These are phyloP conservation scores for Hippophae tibetana DNA, from an alignment of 306 rosid species.

Conservation along the genomic window DNA sequence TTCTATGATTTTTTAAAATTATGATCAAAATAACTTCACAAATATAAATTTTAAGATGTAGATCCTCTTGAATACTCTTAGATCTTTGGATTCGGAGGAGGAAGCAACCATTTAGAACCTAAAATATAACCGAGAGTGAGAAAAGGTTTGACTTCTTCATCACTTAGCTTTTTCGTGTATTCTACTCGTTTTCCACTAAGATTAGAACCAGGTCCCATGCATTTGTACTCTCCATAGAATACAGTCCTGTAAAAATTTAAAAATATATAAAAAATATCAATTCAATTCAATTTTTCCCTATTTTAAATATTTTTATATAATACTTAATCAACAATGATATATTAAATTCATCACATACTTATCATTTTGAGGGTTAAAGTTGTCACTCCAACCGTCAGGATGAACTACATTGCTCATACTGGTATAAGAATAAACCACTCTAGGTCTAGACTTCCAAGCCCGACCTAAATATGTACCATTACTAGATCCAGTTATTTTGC, in stretches of 20 bases:
- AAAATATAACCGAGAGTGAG: conserved; percentile 26
- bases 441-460: conserved; percentile 38
- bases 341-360: conserved; percentile 6
- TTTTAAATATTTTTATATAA: too few relatives aligned
- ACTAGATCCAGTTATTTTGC: conserved; percentile 32
- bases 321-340: too few relatives aligned
- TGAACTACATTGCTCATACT: conserved; percentile 18
- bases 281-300: too few relatives aligned
- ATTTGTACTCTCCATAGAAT: conserved; percentile 36
- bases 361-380: conserved; percentile 4
- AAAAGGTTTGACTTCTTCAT: conserved; percentile 22
- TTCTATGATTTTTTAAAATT: too few relatives aligned
- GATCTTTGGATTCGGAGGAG: conserved; percentile 29
- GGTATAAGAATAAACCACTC: conserved; percentile 36
- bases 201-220: too few relatives aligned
- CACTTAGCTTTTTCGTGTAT: conserved; percentile 15
- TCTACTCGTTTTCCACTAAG: background rate
- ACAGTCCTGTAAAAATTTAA: conserved; percentile 17
- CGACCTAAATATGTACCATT: conserved; percentile 35
- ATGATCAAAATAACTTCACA: too few relatives aligned
- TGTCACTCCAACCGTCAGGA: conserved; percentile 35
- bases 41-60: too few relatives aligned
- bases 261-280: too few relatives aligned
- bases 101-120: conserved; percentile 50
- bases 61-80: background rate